Conservation (phyloP, 2,329 filamentous ascomycete genomes). For the Microsporum canis region DNA sequence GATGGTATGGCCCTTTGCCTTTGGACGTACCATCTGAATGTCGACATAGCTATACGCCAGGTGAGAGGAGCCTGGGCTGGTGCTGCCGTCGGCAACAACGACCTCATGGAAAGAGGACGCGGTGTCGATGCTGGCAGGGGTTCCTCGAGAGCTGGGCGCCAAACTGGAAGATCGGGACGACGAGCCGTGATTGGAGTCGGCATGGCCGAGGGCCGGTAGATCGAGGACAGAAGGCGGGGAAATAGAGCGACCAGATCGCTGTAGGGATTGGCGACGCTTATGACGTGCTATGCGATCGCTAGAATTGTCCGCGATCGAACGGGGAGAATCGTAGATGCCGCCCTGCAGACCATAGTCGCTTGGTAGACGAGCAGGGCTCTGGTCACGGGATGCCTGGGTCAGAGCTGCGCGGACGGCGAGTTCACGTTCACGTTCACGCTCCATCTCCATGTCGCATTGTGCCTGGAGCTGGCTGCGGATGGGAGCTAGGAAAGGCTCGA, state of each 20-base stretch:
- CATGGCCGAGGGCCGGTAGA: conserved; percentile 33
- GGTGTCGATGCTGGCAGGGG: conserved; percentile 33
- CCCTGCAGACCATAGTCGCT: background rate
- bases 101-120: conserved; percentile 26
- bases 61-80: conserved; percentile 27
- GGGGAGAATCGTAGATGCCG: conserved; percentile 21
- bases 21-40: conserved; percentile 21
- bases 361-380: conserved; percentile 6
- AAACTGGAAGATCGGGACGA: conserved; percentile 33
- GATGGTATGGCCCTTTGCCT: conserved; percentile 21
- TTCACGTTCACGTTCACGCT: conserved; percentile 8
- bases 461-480: conserved; percentile 45
- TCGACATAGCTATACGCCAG: conserved; percentile 24
- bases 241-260: conserved; percentile 28
- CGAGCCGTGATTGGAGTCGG: conserved; percentile 31
- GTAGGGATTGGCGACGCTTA: conserved; percentile 29
- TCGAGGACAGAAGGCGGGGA: conserved; percentile 37
- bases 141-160: conserved; percentile 32
- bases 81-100: conserved; percentile 24
- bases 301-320: conserved; percentile 21
- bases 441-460: conserved; percentile 10
- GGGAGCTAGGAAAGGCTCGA: conserved; percentile 79
- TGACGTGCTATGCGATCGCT: conserved; percentile 26
- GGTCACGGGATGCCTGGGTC: conserved; percentile 5
- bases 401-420: background rate